phyloP scores from a whole-genome alignment of 305 asterid species.

The Vinca major region DNA sequence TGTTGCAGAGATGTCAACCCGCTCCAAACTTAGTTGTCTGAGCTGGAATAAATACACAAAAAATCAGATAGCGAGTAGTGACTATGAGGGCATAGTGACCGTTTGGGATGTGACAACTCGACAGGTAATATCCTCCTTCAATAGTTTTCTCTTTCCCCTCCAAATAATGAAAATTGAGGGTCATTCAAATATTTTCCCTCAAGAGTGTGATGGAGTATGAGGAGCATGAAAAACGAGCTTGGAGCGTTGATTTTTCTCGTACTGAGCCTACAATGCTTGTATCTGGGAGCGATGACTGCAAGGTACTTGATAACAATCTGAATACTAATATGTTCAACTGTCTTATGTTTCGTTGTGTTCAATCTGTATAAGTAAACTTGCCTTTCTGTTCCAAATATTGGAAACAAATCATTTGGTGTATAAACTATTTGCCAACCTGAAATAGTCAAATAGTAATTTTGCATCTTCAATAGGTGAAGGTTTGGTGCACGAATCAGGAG shows the following conservation, averaged over 20 bases:
- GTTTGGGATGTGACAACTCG: slow-evolving; percentile 93
- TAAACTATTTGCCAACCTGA: slow-evolving; percentile 9
- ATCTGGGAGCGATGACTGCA: slow-evolving; percentile 82
- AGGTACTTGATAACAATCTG: slow-evolving; percentile 27
- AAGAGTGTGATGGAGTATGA: slow-evolving; percentile 75
- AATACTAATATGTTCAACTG: neutral
- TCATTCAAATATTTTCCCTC: slow-evolving; percentile 8
- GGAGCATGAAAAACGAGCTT: slow-evolving; percentile 77
- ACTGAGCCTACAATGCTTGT: slow-evolving; percentile 76
- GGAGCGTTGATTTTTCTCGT: slow-evolving; percentile 73
- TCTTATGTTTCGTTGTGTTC: neutral
- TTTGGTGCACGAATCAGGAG: slow-evolving; percentile 70
- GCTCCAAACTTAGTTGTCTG: slow-evolving; percentile 84
- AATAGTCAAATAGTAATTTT: slow-evolving; percentile 8
- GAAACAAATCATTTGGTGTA: neutral
- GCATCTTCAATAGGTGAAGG: slow-evolving; percentile 44
- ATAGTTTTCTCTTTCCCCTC: slow-evolving; percentile 26
- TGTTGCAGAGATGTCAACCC: slow-evolving; percentile 70
- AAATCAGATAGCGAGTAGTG: slow-evolving; percentile 78
- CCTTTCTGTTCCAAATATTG: neutral
- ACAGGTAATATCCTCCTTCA: slow-evolving; percentile 57
- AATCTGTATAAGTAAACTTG: neutral
- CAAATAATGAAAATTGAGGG: neutral
- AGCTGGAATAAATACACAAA: slow-evolving; percentile 82
- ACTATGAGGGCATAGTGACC: slow-evolving; percentile 88